Conservation (phyloP, 2,329 filamentous ascomycete species). For the Botrytis squamosa region DNA sequence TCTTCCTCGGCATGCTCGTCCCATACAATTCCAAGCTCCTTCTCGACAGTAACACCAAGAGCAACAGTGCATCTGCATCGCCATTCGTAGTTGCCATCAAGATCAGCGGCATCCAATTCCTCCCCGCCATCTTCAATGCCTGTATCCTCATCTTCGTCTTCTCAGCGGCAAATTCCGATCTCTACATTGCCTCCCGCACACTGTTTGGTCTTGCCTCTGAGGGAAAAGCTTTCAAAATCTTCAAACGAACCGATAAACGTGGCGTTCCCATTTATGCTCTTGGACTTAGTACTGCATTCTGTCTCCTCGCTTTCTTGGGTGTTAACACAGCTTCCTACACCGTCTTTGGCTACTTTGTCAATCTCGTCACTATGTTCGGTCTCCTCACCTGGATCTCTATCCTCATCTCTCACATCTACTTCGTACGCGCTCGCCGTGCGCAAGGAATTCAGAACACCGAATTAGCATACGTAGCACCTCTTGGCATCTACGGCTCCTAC, state of each 20-base stretch:
- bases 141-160: conserved; percentile 67
- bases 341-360: conserved; percentile 71
- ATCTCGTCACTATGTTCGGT: conserved; percentile 52
- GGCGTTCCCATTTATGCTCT: conserved; percentile 51
- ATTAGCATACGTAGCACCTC: conserved; percentile 66
- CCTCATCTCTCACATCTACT: conserved; percentile 67
- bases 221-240: conserved; percentile 62
- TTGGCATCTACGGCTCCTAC: conserved; percentile 70
- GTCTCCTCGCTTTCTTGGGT: conserved; percentile 66
- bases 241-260: conserved; percentile 55
- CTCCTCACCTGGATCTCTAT: conserved; percentile 40
- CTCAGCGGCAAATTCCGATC: conserved; percentile 58
- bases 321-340: conserved; percentile 56
- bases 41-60: conserved; percentile 45
- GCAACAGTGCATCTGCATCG: conserved; percentile 46
- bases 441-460: conserved; percentile 57
- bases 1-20: conserved; percentile 60
- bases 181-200: conserved; percentile 67
- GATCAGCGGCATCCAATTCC: conserved; percentile 59
- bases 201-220: conserved; percentile 67
- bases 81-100: conserved; percentile 60
- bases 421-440: conserved; percentile 60
- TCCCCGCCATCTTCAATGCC: conserved; percentile 68
- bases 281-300: conserved; percentile 51
- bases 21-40: conserved; percentile 64